These are phyloP conservation scores for Fusarium vanettenii DNA, from an alignment of 2,329 filamentous ascomycete genomes.

Conservation along the genomic window DNA sequence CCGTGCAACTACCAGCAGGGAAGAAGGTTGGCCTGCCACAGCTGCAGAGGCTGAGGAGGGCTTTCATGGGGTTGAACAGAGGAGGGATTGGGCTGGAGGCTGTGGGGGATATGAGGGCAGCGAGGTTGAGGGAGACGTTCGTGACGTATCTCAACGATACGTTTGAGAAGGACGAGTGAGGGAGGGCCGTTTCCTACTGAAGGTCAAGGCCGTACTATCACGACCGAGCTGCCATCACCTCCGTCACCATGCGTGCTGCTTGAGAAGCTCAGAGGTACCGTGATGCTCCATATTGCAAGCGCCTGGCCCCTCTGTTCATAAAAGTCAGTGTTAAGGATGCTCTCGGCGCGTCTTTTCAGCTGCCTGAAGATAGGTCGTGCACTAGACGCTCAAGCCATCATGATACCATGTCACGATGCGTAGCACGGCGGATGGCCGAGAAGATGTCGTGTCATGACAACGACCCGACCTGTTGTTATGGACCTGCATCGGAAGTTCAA, in stretches of 20 bases:
- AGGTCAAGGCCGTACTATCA: background rate
- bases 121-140: constrained; percentile 71
- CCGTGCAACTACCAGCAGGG: constrained; percentile 71
- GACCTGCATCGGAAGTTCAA: background rate
- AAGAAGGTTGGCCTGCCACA: constrained; percentile 77
- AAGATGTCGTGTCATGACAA: background rate
- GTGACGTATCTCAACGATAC: constrained; percentile 74
- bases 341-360: background rate
- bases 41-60: constrained; percentile 80
- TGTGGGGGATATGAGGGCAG: constrained; percentile 64
- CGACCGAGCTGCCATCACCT: background rate
- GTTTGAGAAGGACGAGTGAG: constrained; percentile 68
- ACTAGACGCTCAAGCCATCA: background rate
- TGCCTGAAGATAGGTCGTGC: background rate
- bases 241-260: background rate
- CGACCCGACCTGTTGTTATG: background rate
- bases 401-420: background rate
- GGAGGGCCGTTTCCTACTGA: constrained; percentile 9
- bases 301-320: background rate
- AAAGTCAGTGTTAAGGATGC: background rate
- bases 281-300: background rate
- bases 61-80: constrained; percentile 81
- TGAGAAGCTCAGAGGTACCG: background rate
- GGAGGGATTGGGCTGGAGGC: constrained; percentile 72
- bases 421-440: background rate